These are phyloP conservation scores for Canna indica DNA, from an alignment of 176 grass and related monocot genomes.

Conservation along the genomic window DNA sequence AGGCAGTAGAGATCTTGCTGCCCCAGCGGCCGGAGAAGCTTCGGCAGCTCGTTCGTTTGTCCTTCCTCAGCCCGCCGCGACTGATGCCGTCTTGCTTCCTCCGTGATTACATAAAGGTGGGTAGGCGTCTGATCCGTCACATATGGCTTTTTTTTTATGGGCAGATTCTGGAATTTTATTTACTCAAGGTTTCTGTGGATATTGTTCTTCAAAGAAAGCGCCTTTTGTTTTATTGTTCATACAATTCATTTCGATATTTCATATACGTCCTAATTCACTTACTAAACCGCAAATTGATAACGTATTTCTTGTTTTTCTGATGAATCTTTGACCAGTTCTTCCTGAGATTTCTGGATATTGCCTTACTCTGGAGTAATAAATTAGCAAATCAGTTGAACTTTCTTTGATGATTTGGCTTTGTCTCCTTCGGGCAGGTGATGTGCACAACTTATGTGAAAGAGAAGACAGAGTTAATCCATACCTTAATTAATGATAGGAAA, in stretches of 20 bases:
- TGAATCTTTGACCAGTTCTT: not conserved
- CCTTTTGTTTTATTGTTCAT: not conserved
- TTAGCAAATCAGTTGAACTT: not conserved
- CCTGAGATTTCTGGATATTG: not conserved
- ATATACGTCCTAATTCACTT: not conserved
- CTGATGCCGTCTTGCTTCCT: conserved; percentile 88
- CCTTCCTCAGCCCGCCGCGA: conserved; percentile 52
- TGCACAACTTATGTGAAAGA: conserved; percentile 54
- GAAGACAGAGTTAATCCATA: conserved; percentile 58
- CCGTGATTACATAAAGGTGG: conserved; percentile 82
- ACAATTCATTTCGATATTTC: too few relatives aligned
- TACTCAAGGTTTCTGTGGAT: not conserved
- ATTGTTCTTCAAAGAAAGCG: not conserved
- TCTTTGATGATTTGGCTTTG: conserved; percentile 1
- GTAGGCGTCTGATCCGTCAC: too few relatives aligned
- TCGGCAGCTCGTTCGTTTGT: conserved; percentile 58
- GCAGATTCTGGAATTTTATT: not conserved
- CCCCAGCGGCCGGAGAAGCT: conserved; percentile 69
- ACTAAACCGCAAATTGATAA: not conserved
- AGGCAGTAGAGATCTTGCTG: conserved; percentile 56
- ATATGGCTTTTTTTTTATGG: not conserved
- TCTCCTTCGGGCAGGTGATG: conserved; percentile 54
- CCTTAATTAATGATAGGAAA: conserved; percentile 53
- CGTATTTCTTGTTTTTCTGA: not conserved
- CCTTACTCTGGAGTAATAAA: not conserved